Conservation (phyloP, 2,329 filamentous ascomycete species). For the Fusarium virguliforme region DNA sequence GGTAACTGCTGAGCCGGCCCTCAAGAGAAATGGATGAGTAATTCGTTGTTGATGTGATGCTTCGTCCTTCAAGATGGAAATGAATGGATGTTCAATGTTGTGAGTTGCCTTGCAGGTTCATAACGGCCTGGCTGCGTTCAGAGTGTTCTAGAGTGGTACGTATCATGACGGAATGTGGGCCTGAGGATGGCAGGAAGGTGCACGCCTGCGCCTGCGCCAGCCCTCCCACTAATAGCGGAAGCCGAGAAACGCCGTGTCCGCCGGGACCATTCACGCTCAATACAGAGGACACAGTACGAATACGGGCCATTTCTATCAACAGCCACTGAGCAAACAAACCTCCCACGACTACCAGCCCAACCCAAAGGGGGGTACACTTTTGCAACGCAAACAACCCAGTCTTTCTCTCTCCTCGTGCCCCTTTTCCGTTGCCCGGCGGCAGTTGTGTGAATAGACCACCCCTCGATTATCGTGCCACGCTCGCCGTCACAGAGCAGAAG, state of each 20-base stretch:
- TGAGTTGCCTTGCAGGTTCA: conserved; percentile 2
- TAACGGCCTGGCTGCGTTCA: too few species aligned
- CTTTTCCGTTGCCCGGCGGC: not conserved
- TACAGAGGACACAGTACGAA: conserved; percentile 44
- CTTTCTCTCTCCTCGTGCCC: conserved; percentile 2
- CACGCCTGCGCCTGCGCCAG: not conserved
- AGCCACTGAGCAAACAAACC: conserved; percentile 28
- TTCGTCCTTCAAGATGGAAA: conserved; percentile 8
- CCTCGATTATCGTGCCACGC: conserved; percentile 5
- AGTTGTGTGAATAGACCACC: conserved; percentile 9
- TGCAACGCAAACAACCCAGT: conserved; percentile 10
- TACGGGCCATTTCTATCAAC: conserved; percentile 29
- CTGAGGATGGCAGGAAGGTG: conserved; percentile 4
- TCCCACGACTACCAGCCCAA: conserved; percentile 15
- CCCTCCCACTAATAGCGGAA: conserved; percentile 24
- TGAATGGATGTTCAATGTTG: conserved; percentile 23
- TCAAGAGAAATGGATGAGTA: not conserved
- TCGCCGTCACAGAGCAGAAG: conserved; percentile 20
- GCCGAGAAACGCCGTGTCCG: conserved; percentile 45
- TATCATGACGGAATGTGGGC: conserved; percentile 42
- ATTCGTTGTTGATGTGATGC: conserved; percentile 4
- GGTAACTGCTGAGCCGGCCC: not conserved
- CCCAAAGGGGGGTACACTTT: conserved; percentile 11
- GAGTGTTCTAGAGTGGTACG: conserved; percentile 25
- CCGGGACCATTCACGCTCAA: conserved; percentile 18